A percentile compares a stretch with the other conserved stretches of the same genome.
phyloP scores from a whole-genome alignment of 1,139 yeast genomes.

The Taphrina pruni region DNA sequence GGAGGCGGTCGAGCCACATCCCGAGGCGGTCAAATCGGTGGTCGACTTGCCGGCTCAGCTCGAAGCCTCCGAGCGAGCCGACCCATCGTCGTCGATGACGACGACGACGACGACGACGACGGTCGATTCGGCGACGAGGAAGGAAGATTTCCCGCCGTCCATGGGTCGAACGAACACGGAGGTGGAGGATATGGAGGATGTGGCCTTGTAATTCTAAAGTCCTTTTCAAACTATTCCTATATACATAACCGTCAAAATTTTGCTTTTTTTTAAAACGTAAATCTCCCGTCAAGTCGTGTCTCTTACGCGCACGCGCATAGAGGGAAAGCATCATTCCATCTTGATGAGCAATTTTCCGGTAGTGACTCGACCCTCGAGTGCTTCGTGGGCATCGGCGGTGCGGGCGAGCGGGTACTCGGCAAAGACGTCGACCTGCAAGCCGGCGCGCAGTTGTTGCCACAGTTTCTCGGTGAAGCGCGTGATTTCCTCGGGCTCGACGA shows the following conservation, averaged over 20 bases:
- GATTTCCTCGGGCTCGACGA: conserved; percentile 64
- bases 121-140: no score
- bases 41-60: conserved; percentile 20
- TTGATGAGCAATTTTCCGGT: conserved; percentile 65
- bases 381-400: conserved; percentile 67
- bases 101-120: no score
- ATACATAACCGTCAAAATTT: neutral
- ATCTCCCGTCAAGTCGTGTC: neutral
- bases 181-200: conserved; percentile 28
- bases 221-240: neutral
- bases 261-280: no score
- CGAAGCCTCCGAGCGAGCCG: neutral
- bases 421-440: conserved; percentile 61
- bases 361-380: conserved; percentile 73
- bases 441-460: conserved; percentile 57
- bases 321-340: neutral
- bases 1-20: conserved; percentile 21
- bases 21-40: conserved; percentile 12
- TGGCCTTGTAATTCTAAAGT: conserved; percentile 13
- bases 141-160: conserved; percentile 16
- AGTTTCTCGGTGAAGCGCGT: conserved; percentile 60
- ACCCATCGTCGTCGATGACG: neutral
- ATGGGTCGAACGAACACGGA: conserved; percentile 19
- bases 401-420: conserved; percentile 68
- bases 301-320: no score